Percentiles rank a stretch among this genome's conserved stretches.
phyloP scores from a whole-genome alignment of 306 rosid genomes.

The Boehmeria nivea region DNA sequence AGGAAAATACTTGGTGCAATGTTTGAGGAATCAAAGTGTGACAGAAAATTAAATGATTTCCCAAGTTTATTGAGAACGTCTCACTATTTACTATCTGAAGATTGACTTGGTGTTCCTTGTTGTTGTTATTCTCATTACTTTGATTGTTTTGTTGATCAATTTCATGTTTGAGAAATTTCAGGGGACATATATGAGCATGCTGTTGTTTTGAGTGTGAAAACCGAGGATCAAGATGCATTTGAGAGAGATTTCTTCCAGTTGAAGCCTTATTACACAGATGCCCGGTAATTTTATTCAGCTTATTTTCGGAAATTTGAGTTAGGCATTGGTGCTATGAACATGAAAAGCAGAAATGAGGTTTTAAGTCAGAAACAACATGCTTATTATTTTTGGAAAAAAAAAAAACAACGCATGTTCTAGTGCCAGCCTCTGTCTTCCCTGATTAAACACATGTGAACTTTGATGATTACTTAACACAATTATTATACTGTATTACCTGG shows the following conservation, averaged over 20 bases:
- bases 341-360: too few species aligned
- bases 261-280: constrained; percentile 93
- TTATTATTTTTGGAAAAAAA: too few species aligned
- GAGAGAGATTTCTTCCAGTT: constrained; percentile 94
- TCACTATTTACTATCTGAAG: neutral
- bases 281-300: constrained; percentile 45
- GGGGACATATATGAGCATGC: constrained; percentile 98
- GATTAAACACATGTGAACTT: too few species aligned
- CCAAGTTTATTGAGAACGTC: neutral
- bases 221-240: constrained; percentile 92
- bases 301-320: constrained; percentile 8
- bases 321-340: neutral
- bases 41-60: neutral
- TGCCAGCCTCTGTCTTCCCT: too few species aligned
- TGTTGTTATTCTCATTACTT: neutral
- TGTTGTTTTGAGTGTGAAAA: constrained; percentile 81
- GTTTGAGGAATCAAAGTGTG: too few species aligned
- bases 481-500: too few species aligned
- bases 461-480: too few species aligned
- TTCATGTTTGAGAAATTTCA: constrained; percentile 35
- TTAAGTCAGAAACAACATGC: too few species aligned
- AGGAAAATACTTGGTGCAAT: too few species aligned
- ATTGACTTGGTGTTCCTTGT: constrained; percentile 7
- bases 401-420: too few species aligned
- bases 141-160: neutral